These are phyloP conservation scores for Megacollybia marginata DNA, from an alignment of 768 basidiomycete species.

Conservation along the genomic window DNA sequence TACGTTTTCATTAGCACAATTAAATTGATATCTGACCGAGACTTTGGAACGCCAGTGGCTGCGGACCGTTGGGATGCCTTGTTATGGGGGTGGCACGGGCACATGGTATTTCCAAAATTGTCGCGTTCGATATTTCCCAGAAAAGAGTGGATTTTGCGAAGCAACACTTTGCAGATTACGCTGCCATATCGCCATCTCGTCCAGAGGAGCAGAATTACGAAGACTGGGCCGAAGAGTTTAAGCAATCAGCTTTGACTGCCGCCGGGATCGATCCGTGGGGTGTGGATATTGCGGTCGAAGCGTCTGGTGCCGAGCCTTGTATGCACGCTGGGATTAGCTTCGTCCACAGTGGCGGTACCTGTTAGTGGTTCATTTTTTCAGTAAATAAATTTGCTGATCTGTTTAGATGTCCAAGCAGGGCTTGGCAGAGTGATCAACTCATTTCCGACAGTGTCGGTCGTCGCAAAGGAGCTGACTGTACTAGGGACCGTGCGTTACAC, in stretches of 20 bases:
- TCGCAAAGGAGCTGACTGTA: constrained; percentile 12
- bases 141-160: constrained; percentile 12
- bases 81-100: constrained; percentile 11
- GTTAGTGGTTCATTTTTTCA: constrained; percentile 1
- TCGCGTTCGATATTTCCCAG: constrained; percentile 10
- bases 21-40: background rate
- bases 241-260: constrained; percentile 3
- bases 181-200: constrained; percentile 3
- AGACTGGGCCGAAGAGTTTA: constrained; percentile 9
- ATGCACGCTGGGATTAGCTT: constrained; percentile 14
- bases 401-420: constrained; percentile 11
- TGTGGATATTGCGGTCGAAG: constrained; percentile 11
- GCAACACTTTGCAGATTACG: constrained; percentile 9
- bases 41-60: constrained; percentile 4
- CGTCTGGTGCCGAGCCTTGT: constrained; percentile 10
- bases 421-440: constrained; percentile 10
- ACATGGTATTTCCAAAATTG: constrained; percentile 12
- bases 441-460: constrained; percentile 11
- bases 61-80: constrained; percentile 11
- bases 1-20: constrained; percentile 2
- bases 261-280: constrained; percentile 11
- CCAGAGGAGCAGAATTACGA: constrained; percentile 2
- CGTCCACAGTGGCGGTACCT: constrained; percentile 10
- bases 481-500: constrained; percentile 12
- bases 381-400: background rate